Base-by-base conservation (phyloP, 169 alveolate genomes). In the Eimeria falciformis region DNA sequence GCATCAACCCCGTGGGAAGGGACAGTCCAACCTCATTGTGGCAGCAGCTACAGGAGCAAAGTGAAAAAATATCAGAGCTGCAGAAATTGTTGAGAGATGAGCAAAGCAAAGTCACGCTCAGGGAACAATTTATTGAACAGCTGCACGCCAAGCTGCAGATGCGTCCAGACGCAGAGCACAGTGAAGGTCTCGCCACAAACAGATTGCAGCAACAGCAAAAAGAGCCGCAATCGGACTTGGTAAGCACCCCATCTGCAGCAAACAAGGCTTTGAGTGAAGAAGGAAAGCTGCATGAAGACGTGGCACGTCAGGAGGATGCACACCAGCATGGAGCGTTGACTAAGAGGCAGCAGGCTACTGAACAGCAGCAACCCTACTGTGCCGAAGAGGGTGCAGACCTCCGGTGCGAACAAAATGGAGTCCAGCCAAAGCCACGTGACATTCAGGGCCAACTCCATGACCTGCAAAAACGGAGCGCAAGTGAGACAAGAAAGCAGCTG, bases 11-110 rank as follows among this genome's bases (percentile, higher is more conserved):
- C n/a, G 23, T 46, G 45, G 86, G 86, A 9, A 21, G 86, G 68
- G 86, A 45, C 68, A 46, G 66, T 29, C 86, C 86, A 25, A 77
- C 23, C 45, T 27, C 69, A 53, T 12, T 77, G 69, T 77, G 55
- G 86, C 69, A 77, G 86, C 47, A 46, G 45, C 66, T 77, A 14
- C 86, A 77, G 65, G 86, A 46, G 46, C 86, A 77, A n/a, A 77
- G 53, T 46, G 27, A 17, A 9, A 7, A 46, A 45, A 46, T 77
- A 45, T 53, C 66, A n/a, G 66, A 77, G 45, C 68, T 77, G 5
- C 86, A 77, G 12, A 66, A 43, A 9, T 23, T 66, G 23, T 45
- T 77, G 9, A 27, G 50, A 46, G 50, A 11, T 25, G 86, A 77
- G 29, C 86, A 66, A 5, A 12, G 69, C 62, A 77, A 46, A 66